Evolutionary conservation across 345 rosid species (phyloP).

Genomic region (Populus deltoides): DNA sequence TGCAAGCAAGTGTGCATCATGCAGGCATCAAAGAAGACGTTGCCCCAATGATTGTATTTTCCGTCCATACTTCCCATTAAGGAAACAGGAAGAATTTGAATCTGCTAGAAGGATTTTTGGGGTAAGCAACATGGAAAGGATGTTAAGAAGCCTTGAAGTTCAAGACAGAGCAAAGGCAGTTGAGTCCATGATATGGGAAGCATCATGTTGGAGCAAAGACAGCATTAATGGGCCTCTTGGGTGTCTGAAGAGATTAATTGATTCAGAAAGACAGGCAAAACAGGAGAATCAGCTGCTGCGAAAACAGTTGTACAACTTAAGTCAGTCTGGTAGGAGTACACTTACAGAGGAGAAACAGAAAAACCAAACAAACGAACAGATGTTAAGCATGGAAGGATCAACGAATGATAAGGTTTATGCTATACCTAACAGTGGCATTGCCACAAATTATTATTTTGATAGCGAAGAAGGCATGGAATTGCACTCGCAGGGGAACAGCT

Average conservation of each 20-base stretch:
- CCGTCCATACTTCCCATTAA: conserved; percentile 16
- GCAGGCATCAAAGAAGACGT: conserved; percentile 33
- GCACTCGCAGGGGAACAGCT: too few relatives aligned
- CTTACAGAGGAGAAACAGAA: too few relatives aligned
- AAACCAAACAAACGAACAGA: too few relatives aligned
- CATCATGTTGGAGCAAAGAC: conserved; percentile 24
- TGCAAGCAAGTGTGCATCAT: conserved; percentile 30
- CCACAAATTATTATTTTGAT: too few relatives aligned
- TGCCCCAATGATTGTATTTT: conserved; percentile 26
- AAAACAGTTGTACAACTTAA: neutral
- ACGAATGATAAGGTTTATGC: too few relatives aligned
- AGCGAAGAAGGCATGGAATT: too few relatives aligned
- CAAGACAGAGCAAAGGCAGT: conserved; percentile 8
- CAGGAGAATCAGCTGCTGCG: neutral
- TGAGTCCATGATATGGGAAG: conserved; percentile 37
- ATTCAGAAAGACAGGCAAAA: too few relatives aligned
- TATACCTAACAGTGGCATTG: too few relatives aligned
- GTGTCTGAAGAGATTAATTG: neutral
- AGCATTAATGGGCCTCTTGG: conserved; percentile 28
- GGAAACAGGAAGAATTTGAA: conserved; percentile 2
- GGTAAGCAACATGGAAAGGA: conserved; percentile 14
- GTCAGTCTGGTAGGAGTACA: too few relatives aligned
- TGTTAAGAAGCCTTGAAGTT: neutral
- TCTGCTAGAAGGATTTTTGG: conserved; percentile 25
- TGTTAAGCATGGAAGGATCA: too few relatives aligned